Evolutionary conservation across 768 basidiomycete species (phyloP), one percentile per base, ranked within the genome.

Genomic region (Pleurotus ostreatus): DNA sequence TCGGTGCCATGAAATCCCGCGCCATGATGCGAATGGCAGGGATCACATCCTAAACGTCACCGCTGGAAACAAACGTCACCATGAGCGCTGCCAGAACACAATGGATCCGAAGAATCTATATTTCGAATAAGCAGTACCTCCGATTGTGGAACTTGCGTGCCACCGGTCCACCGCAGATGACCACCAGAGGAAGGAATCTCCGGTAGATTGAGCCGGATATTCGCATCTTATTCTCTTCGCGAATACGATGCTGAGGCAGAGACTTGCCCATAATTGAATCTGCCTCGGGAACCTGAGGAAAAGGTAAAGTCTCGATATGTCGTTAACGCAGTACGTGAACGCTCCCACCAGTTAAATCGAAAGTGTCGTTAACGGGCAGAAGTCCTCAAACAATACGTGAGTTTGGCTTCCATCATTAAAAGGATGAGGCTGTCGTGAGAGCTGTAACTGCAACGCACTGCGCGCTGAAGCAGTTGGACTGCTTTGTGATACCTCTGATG

Each of bases 341-440:
- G 8, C 30, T 34, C 30, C 30, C 30, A 34, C 30, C 30, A 34
- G 6, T 18, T 4, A 47, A 23, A 22, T 11, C 46, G 18, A 47
- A 12, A 20, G 23, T 47, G 20, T 47, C 20, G 46, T 25, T 20
- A 15, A 47, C 20, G 20, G 15, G 22, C 30, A 26, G 26, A 49
- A 26, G 15, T 2, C 30, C 7, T 30, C 26, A 49, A 34, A 23
- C 8, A 49, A 34, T 49, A 49, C 48, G 30, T 49, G 48, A 49
- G 37, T 30, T 49, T 38, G 30, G 13, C 48, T 49, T 49, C 48
- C 48, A 49, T 49, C 48, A 49, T 49, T 12, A 49, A 49, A 49
- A 49, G 48, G 48, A 49, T 49, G 48, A 49, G 48, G 11, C 22
- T 15, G n/a, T 26, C 48, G 48, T 49, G 48, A 25, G 48, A 49